These are phyloP conservation scores for Serendipita sp. DNA, from an alignment of 1,284 basidiomycete species.

Conservation along the genomic window DNA sequence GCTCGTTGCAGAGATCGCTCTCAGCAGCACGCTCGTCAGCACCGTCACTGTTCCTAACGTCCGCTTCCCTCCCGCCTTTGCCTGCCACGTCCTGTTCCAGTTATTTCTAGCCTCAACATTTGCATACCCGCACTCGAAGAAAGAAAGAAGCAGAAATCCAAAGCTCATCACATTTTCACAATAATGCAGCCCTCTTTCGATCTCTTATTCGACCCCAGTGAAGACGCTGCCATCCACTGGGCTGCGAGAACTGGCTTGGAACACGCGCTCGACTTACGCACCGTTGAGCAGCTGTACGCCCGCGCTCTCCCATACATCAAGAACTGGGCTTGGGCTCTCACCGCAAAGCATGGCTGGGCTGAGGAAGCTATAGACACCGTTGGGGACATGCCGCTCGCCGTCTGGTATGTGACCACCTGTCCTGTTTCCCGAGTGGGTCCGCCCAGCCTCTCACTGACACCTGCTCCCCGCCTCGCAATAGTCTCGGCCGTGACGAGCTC, in stretches of 20 bases:
- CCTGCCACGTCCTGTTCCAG: background rate
- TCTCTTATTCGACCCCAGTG: constrained; percentile 6
- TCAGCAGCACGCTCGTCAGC: background rate
- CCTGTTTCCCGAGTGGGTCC: background rate
- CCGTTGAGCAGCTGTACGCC: constrained; percentile 5
- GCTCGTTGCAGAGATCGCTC: background rate
- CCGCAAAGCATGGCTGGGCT: constrained; percentile 4
- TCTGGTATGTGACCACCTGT: background rate
- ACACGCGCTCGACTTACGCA: background rate
- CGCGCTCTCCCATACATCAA: constrained; percentile 3
- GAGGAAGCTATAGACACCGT: constrained; percentile 1
- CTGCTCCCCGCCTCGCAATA: background rate
- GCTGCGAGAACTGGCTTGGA: constrained; percentile 2
- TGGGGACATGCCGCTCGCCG: constrained; percentile 5
- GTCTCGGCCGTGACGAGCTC: constrained; percentile 5
- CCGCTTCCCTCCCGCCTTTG: background rate
- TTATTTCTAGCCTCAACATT: background rate
- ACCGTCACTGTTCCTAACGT: background rate
- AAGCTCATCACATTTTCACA: background rate
- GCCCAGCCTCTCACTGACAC: background rate
- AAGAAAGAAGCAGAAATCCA: background rate
- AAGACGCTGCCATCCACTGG: constrained; percentile 6
- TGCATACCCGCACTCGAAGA: background rate
- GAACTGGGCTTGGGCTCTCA: constrained; percentile 5
- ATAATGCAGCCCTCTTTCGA: background rate